Evolutionary conservation across 1,139 yeast genomes (phyloP), one percentile per base, ranked within the genome.

Genomic region (Zygoascus sp.): DNA sequence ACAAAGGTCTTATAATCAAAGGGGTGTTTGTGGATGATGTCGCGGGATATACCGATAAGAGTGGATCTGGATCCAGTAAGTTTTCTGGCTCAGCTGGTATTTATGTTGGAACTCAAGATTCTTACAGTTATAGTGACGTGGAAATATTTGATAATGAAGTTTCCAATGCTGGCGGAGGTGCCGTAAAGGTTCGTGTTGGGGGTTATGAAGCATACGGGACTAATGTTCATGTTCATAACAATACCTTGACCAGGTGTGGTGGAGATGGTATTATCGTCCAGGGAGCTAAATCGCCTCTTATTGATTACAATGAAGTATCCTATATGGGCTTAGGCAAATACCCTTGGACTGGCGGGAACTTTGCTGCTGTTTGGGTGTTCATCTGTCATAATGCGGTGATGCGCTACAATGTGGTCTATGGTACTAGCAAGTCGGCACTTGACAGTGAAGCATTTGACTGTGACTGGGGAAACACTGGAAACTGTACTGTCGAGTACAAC

Each of bases 391-490:
- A 30, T 30, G 34, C 34, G 4, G 16, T 30, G 8, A 30, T 30
- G 34, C 34, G 34, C 3, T 30, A 30, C 8, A 30, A 30, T 15
- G 34, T 30, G 8, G 34, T 30, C 13, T 30, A 15, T 9, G 17
- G 17, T 13, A 30, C 34, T 15, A 13, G 34, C 16, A 11, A 30
- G 15, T 30, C 34, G 4, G 15, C 15, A 11, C 3, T 7, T 15
- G 34, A 30, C 17, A 30, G 34, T 30, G 34, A 30, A 16, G 34
- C 34, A n/a, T 30, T 30, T 30, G 34, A 30, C 34, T 30, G 34
- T 30, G 34, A 30, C 15, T 30, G 34, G 34, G 34, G 34, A 8
- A 30, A 30, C 13, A 30, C 34, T n/a, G 34, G 34, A 8, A 30
- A n/a, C 17, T 30, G 34, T 30, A 30, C 34, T 2, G 34, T 30